Base-by-base conservation (phyloP, 768 basidiomycete species). In the Mycena galericulata region DNA sequence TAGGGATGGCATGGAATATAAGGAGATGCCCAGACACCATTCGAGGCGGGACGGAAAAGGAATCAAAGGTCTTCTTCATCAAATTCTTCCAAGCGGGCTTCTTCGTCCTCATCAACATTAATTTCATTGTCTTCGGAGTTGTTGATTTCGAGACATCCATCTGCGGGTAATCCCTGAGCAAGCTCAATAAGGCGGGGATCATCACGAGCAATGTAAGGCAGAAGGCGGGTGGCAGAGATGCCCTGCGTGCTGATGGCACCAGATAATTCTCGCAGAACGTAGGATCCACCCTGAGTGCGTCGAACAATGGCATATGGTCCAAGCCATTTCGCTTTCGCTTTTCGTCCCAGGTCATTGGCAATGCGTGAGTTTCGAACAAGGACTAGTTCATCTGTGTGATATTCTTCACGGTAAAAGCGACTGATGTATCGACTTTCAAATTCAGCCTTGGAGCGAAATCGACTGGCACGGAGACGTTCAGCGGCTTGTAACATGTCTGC, bases 231-330 rank as follows among this genome's bases (percentile, higher is more conserved):
- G 0, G 61, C 61, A 1, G 61, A 10, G 12, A 62, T 54, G 7
- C 61, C 50, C 36, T 62, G 61, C 15, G 14, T 41, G 18, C 61
- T 62, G n/a, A 62, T 26, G 10, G 61, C 50, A 11, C 61, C 61
- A 9, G 61, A 62, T 3, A 62, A 32, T 22, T 62, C 61, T 22
- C 61, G 49, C 3, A 62, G 50, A 22, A 62, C 50, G 22, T 62
- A 62, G 4, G 61, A 62, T 9, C 61, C 61, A 6, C 61, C 50
- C 12, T 32, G 36, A 10, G 61, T 53, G 6, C 61, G 61, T 11
- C 61, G 43, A 11, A 63, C 62, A 20, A 63, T 15, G 2, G 53
- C 62, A 20, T 63, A 63, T 7, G 62, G 62, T 8, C 62, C 62
- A 22, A 63, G 40, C 51, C 53, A 63, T 47, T 63, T 63, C 0